Percentiles rank a stretch among this genome's conserved stretches.
Evolutionary conservation across 163 green algal genomes (phyloP).

Genomic region (Scenedesmus sp.): DNA sequence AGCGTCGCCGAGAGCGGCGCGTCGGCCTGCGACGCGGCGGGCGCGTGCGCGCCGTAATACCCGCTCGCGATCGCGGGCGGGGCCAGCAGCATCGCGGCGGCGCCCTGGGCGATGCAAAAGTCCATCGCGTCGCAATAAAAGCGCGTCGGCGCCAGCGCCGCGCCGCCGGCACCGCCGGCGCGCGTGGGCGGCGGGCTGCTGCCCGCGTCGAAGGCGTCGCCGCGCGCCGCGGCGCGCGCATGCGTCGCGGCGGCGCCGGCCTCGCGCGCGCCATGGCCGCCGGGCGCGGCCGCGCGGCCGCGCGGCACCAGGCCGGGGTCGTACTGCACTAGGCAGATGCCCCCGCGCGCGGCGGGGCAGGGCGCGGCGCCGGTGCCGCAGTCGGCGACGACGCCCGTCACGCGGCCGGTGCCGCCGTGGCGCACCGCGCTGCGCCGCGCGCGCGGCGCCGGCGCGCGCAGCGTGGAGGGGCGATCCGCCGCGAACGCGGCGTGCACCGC

Average conservation of each 20-base stretch:
- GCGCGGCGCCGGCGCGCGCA: too few species aligned
- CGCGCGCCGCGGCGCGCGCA: too few species aligned
- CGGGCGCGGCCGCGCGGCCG: too few species aligned
- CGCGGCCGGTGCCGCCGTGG: neutral
- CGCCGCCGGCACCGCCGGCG: neutral
- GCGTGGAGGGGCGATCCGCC: too few species aligned
- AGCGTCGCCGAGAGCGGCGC: neutral
- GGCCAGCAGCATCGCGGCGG: constrained; percentile 19
- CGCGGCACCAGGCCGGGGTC: too few species aligned
- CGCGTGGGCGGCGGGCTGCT: neutral
- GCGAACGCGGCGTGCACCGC: too few species aligned
- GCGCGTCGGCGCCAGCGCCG: neutral
- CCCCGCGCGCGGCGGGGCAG: constrained; percentile 13
- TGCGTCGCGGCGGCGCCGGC: too few species aligned
- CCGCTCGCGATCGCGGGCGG: neutral
- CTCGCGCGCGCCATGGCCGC: too few species aligned
- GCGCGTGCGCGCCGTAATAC: too few species aligned
- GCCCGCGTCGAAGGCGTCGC: too few species aligned
- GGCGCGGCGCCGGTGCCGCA: constrained; percentile 11
- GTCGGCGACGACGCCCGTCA: neutral
- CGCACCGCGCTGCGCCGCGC: too few species aligned
- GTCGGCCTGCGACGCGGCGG: neutral
- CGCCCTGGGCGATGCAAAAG: constrained; percentile 21
- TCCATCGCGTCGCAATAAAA: constrained; percentile 28
- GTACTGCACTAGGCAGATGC: constrained; percentile 29